Evolutionary conservation across 2,329 filamentous ascomycete species (phyloP).

Genomic region (Pseudogymnoascus verrucosus): DNA sequence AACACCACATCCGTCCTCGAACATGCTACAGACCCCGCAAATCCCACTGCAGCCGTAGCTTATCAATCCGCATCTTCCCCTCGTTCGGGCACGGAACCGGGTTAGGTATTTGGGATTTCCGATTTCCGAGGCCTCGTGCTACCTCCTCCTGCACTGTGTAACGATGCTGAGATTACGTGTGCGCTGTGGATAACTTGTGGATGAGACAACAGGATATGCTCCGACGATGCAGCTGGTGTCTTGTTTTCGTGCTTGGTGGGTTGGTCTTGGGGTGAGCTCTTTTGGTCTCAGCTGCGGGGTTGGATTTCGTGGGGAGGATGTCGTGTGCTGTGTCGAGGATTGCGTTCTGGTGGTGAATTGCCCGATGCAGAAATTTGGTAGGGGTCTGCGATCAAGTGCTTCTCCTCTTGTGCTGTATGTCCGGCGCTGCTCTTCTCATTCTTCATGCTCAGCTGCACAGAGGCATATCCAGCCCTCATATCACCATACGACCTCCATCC

Average conservation of each 20-base stretch:
- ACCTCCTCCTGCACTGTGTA: neutral
- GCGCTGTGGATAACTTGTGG: no score
- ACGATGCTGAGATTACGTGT: neutral
- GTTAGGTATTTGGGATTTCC: neutral
- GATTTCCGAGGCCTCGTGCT: neutral
- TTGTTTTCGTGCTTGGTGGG: neutral
- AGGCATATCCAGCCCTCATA: neutral
- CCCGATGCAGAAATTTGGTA: neutral
- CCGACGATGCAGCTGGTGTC: neutral
- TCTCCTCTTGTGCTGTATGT: neutral
- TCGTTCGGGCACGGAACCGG: neutral
- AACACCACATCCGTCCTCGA: neutral
- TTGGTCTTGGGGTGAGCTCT: neutral
- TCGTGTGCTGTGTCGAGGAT: neutral
- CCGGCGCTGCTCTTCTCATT: neutral
- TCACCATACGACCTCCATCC: neutral
- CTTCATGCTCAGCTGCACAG: neutral
- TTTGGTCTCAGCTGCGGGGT: neutral
- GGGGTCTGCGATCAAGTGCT: no score
- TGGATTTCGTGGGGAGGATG: neutral
- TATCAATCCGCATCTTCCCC: neutral
- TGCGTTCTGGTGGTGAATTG: neutral
- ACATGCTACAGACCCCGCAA: neutral
- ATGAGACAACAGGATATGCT: no score
- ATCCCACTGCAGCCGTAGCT: neutral